Percentiles rank a stretch among this genome's conserved stretches.
phyloP scores from a whole-genome alignment of 225 moss, liverwort and hornwort genomes.

The Straminergon stramineum region DNA sequence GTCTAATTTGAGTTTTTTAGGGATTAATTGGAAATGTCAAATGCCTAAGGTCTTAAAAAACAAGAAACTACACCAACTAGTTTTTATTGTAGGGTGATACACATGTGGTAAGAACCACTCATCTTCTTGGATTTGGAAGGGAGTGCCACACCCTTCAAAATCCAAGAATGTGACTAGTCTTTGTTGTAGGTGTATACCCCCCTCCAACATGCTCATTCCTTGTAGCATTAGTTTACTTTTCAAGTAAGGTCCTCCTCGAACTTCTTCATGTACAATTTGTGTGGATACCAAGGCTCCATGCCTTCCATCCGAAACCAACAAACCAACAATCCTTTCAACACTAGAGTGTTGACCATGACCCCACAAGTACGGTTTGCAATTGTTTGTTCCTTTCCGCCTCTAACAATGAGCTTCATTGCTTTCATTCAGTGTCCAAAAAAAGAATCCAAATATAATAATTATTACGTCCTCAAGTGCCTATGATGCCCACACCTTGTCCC shows the following conservation, averaged over 20 bases:
- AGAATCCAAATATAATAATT: not conserved
- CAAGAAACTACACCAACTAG: accelerated
- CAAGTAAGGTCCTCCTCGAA: not conserved
- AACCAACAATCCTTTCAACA: not conserved
- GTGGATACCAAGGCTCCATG: not conserved
- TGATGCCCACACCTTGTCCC: not conserved
- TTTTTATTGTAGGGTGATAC: accelerated
- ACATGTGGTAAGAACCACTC: accelerated
- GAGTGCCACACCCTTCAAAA: not conserved
- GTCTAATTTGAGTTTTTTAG: accelerated
- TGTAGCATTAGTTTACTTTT: too few relatives aligned
- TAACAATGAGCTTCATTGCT: not conserved
- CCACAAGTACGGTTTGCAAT: not conserved
- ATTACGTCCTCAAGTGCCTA: not conserved
- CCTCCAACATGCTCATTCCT: not conserved
- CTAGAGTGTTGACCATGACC: not conserved
- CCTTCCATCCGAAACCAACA: not conserved
- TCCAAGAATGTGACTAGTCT: not conserved
- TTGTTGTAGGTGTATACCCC: accelerated
- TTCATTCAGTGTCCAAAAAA: not conserved
- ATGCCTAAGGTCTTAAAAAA: accelerated
- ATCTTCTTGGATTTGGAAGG: not conserved
- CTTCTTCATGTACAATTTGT: not conserved
- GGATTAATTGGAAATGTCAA: not conserved
- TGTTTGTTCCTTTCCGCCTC: too few relatives aligned